A percentile compares a stretch with the other conserved stretches of the same genome.
phyloP scores from a whole-genome alignment of 2,329 filamentous ascomycete genomes.

The Aspergillus neotritici region DNA sequence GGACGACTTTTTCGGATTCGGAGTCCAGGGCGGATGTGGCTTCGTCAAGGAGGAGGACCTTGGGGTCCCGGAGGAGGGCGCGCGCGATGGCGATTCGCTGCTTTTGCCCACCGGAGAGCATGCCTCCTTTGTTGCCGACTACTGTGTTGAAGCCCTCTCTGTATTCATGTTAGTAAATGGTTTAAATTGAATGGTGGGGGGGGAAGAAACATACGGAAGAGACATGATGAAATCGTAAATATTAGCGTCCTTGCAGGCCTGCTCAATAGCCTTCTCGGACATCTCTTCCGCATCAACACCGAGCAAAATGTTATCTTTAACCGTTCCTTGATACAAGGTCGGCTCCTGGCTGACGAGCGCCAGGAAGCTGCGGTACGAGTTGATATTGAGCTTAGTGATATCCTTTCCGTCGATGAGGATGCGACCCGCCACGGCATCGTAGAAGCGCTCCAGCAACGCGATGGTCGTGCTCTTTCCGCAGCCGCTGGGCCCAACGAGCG shows the following conservation, averaged over 20 bases:
- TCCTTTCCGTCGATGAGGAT: slow-evolving; percentile 79
- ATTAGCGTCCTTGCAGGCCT: slow-evolving; percentile 82
- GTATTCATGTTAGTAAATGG: slow-evolving; percentile 16
- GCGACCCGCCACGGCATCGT: slow-evolving; percentile 75
- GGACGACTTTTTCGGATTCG: slow-evolving; percentile 50
- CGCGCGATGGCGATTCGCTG: slow-evolving; percentile 91
- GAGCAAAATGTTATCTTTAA: slow-evolving; percentile 83
- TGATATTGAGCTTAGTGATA: slow-evolving; percentile 73
- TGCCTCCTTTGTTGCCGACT: slow-evolving; percentile 78
- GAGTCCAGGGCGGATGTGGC: slow-evolving; percentile 54
- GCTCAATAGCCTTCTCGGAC: slow-evolving; percentile 64
- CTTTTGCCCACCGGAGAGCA: slow-evolving; percentile 87
- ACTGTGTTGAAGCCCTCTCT: slow-evolving; percentile 75
- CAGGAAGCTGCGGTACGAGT: slow-evolving; percentile 76
- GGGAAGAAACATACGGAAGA: slow-evolving; percentile 52
- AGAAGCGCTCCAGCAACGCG: slow-evolving; percentile 86
- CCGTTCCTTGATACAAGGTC: slow-evolving; percentile 86
- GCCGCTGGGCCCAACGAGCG: slow-evolving; percentile 87
- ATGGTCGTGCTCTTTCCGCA: slow-evolving; percentile 95
- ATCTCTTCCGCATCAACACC: slow-evolving; percentile 64
- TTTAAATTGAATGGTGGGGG: not conserved
- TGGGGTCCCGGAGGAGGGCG: slow-evolving; percentile 83
- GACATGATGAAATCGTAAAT: slow-evolving; percentile 90
- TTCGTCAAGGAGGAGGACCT: slow-evolving; percentile 77
- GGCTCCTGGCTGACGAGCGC: slow-evolving; percentile 92